A percentile compares a stretch with the other conserved stretches of the same genome.
Conservation (phyloP, 2,329 filamentous ascomycete genomes). For the Fusarium oxysporum region DNA sequence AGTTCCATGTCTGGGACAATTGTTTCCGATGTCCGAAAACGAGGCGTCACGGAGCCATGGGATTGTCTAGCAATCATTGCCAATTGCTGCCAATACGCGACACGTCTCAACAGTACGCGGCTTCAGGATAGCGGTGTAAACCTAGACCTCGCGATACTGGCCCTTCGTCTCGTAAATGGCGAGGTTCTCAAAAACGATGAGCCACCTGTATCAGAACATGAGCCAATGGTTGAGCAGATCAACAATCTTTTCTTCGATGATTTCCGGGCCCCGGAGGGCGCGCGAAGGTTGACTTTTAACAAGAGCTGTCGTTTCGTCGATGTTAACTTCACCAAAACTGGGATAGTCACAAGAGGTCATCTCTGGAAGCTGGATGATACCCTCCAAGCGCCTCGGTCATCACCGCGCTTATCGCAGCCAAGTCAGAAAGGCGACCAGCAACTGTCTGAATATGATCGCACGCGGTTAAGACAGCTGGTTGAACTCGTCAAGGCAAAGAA, state of each 20-base stretch:
- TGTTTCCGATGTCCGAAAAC: slow-evolving; percentile 40
- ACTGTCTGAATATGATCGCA: slow-evolving; percentile 26
- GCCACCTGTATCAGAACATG: neutral
- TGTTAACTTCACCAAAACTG: slow-evolving; percentile 24
- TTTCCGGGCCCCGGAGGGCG: slow-evolving; percentile 30
- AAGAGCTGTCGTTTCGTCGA: slow-evolving; percentile 44
- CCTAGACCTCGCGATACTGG: slow-evolving; percentile 45
- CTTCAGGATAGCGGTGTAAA: slow-evolving; percentile 29
- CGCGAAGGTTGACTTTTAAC: slow-evolving; percentile 39
- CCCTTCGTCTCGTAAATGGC: slow-evolving; percentile 48
- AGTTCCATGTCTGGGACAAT: slow-evolving; percentile 45
- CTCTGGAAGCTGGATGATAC: slow-evolving; percentile 41
- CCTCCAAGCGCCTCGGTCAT: slow-evolving; percentile 31
- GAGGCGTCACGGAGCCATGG: slow-evolving; percentile 39
- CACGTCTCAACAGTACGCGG: slow-evolving; percentile 35
- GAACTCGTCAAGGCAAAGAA: slow-evolving; percentile 16
- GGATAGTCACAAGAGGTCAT: slow-evolving; percentile 41
- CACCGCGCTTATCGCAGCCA: slow-evolving; percentile 6
- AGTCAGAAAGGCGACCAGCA: slow-evolving; percentile 16
- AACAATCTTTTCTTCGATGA: slow-evolving; percentile 32
- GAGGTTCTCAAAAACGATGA: slow-evolving; percentile 50
- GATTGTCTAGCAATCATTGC: slow-evolving; percentile 48
- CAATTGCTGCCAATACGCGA: slow-evolving; percentile 50
- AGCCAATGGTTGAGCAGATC: slow-evolving; percentile 19
- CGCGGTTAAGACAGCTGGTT: slow-evolving; percentile 23